Percentiles rank a stretch among this genome's conserved stretches.
These are phyloP conservation scores for Xylariaceae sp. DNA, from an alignment of 2,329 filamentous ascomycete species.

Conservation along the genomic window DNA sequence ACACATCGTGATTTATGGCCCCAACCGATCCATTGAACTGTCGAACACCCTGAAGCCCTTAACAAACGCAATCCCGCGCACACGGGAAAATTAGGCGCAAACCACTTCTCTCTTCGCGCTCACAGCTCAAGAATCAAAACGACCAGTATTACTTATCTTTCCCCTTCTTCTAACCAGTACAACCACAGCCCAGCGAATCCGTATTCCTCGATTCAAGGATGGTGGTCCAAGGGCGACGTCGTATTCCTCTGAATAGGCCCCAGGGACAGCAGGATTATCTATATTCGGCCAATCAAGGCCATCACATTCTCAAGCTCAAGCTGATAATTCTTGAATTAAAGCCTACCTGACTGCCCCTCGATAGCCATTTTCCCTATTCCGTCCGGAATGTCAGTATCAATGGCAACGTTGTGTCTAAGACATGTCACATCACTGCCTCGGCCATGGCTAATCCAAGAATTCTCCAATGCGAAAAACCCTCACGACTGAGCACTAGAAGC, in stretches of 20 bases:
- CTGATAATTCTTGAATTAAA: not conserved
- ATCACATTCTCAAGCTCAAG: not conserved
- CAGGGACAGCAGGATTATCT: not conserved
- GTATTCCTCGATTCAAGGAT: not conserved
- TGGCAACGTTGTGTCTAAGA: slow-evolving; percentile 24
- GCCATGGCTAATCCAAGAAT: slow-evolving; percentile 13
- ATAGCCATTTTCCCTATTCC: not conserved
- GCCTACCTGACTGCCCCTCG: not conserved
- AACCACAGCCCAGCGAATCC: not conserved
- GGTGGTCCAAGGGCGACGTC: not conserved
- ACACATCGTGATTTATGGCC: no score
- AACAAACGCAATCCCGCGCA: no score
- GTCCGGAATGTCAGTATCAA: slow-evolving; percentile 16
- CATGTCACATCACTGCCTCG: slow-evolving; percentile 19
- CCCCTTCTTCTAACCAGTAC: not conserved
- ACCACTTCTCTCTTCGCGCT: not conserved
- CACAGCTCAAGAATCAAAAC: not conserved
- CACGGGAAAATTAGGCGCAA: not conserved
- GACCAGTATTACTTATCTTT: not conserved
- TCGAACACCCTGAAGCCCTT: no score
- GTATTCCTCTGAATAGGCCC: not conserved
- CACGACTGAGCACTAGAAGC: not conserved
- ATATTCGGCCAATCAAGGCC: not conserved
- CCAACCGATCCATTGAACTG: not conserved
- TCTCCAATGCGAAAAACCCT: slow-evolving; percentile 11